Evolutionary conservation across 2,329 filamentous ascomycete genomes (phyloP).

Genomic region (Sclerotinia nivalis): DNA sequence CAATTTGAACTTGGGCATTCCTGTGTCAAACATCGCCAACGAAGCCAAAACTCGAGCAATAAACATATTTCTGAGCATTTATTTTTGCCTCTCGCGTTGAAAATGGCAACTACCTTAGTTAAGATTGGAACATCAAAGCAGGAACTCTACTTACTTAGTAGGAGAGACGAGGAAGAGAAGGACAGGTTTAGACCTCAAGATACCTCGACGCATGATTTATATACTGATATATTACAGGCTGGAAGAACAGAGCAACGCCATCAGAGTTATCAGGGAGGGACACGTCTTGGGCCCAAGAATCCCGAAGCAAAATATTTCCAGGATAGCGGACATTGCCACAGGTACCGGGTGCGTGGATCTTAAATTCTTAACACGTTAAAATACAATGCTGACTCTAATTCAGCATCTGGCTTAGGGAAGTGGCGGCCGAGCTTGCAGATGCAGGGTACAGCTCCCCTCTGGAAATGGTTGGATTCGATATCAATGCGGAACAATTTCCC

Average conservation of each 20-base stretch:
- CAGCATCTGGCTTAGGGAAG: conserved; percentile 1
- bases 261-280: not conserved
- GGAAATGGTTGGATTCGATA: not conserved
- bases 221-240: not conserved
- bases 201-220: not conserved
- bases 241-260: not conserved
- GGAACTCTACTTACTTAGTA: conserved; percentile 8
- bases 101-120: not conserved
- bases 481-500: not conserved
- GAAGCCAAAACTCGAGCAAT: not conserved
- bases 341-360: not conserved
- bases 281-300: conserved; percentile 6
- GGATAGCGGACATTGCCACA: conserved; percentile 5
- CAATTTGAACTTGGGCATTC: not conserved
- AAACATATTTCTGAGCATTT: not conserved
- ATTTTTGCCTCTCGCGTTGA: too few relatives aligned
- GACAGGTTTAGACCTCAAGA: not conserved
- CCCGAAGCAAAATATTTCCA: not conserved
- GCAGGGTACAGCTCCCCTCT: not conserved
- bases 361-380: not conserved
- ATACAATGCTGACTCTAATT: not conserved
- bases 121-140: not conserved
- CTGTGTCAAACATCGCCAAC: not conserved
- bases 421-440: not conserved
- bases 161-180: conserved; percentile 3